Evolutionary conservation across 805 yeast species (phyloP), one percentile per base, ranked within the genome.

Genomic region (Yarrowia sp.): DNA sequence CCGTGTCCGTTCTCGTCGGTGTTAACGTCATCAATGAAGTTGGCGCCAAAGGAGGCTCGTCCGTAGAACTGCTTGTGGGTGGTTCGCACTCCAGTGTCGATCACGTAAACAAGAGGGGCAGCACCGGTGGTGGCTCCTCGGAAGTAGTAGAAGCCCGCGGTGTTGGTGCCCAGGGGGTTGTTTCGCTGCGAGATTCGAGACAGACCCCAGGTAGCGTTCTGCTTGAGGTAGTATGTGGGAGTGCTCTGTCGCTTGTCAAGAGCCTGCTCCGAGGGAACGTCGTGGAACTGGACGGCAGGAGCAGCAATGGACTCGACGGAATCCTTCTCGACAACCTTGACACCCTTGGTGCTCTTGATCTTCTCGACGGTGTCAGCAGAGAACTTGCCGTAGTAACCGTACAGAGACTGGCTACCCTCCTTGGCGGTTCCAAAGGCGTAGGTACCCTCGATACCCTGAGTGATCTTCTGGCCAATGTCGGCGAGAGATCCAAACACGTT

Each of bases 1-100:
- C 98, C 98, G 79, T 92, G 98, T 66, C 97, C 98, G 74, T 91
- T 90, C 65, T 92, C 95, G 77, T 93, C 97, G 72, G 88, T 91
- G 66, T 83, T 83, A 72, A 87, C 91, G 74, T 87, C 88, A 66
- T 78, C 73, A 72, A 96, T 96, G 72, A 91, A 82, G 68, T 96
- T 91, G 63, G 87, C 83, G 72, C 97, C 97, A 96, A 96, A 91
- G 46, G 76, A 76, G 53, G 97, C 96, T 80, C 97, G 86, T 56
- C 93, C 93, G 12, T 81, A 88, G 74, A 92, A 92, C 74, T 92
- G 95, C 42, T 81, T 83, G 77, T 92, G 97, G 17, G 83, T 80
- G 63, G 87, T 82, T 72, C 88, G 86, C 75, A 93, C 83, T 79
- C 98, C 98, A 24, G 97, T 92, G 78, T 92, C 98, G 74, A 92